phyloP scores from a whole-genome alignment of 2,329 filamentous ascomycete genomes.

The Rhytidhysteron rufulum region DNA sequence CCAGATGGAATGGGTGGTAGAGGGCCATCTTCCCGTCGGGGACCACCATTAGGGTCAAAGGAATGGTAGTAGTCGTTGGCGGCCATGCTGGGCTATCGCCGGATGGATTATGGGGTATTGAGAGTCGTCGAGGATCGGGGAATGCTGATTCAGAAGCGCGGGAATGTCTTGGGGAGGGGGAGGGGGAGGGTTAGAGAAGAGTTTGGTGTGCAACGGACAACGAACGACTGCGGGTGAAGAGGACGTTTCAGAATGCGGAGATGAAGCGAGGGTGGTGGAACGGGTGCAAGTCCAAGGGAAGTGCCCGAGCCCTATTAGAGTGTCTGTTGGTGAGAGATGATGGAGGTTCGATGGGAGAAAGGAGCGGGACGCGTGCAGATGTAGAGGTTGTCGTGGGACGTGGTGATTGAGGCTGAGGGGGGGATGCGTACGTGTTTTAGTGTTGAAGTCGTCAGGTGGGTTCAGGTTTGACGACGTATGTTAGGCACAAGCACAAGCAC shows the following conservation, averaged over 20 bases:
- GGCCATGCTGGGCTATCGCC: constrained; percentile 35
- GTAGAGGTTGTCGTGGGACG: background rate
- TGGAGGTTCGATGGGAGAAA: background rate
- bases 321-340: too few species aligned
- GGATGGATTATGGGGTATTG: background rate
- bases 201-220: background rate
- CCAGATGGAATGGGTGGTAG: constrained; percentile 28
- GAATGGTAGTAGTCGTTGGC: constrained; percentile 59
- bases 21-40: constrained; percentile 42
- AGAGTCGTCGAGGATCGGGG: background rate
- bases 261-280: constrained; percentile 1
- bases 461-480: too few species aligned
- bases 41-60: constrained; percentile 36
- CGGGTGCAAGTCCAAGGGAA: too few species aligned
- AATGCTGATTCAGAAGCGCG: background rate
- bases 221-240: background rate
- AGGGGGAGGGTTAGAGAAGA: background rate
- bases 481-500: too few species aligned
- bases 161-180: background rate
- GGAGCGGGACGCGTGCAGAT: background rate
- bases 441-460: too few species aligned
- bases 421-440: background rate
- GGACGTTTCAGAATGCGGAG: background rate
- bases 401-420: constrained; percentile 1
- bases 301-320: too few species aligned